Conservation (phyloP, 495 filamentous ascomycete species). For the Penicillium manginii region DNA sequence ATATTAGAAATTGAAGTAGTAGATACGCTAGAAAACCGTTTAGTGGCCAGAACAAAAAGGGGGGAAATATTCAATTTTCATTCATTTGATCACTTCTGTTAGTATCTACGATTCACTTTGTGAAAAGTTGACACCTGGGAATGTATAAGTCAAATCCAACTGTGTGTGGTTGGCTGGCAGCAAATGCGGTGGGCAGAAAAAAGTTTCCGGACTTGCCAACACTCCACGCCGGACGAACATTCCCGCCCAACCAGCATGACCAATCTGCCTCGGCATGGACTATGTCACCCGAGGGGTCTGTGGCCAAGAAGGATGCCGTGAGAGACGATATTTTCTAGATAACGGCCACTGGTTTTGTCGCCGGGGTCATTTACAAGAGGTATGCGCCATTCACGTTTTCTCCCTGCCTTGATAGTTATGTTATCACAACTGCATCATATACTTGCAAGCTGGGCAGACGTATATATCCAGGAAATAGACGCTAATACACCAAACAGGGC, state of each 20-base stretch:
- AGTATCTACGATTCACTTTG: neutral
- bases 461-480: neutral
- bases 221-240: slow-evolving; percentile 12
- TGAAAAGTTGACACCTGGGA: neutral
- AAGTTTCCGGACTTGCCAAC: slow-evolving; percentile 9
- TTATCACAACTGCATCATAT: neutral
- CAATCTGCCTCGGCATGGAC: slow-evolving; percentile 49
- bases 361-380: slow-evolving; percentile 66
- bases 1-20: too few species aligned
- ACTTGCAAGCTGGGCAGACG: neutral
- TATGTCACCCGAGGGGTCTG: slow-evolving; percentile 61
- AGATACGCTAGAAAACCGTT: neutral
- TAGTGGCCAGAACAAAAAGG: too few species aligned
- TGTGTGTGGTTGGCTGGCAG: neutral
- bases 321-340: slow-evolving; percentile 63
- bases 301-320: slow-evolving; percentile 66
- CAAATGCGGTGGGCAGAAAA: slow-evolving; percentile 23
- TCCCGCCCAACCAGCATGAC: slow-evolving; percentile 39
- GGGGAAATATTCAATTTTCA: too few species aligned
- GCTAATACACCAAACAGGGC: slow-evolving; percentile 27
- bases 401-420: neutral
- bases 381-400: slow-evolving; percentile 27
- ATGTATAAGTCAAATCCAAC: neutral
- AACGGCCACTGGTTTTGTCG: slow-evolving; percentile 68
- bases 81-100: neutral